phyloP scores from a whole-genome alignment of 75 land plant genomes.

The Chamaecyparis obtusa region DNA sequence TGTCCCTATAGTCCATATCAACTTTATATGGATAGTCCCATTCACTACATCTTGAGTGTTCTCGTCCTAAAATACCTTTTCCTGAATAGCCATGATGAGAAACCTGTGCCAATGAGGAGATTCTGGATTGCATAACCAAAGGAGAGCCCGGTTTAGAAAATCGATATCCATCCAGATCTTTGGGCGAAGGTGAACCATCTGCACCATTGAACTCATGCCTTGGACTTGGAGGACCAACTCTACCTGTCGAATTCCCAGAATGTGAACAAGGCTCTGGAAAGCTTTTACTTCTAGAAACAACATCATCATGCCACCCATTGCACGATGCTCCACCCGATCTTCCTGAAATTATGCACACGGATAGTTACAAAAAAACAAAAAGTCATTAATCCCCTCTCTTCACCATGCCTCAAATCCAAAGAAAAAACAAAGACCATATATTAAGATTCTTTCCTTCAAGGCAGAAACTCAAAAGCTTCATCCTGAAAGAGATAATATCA shows the following conservation, averaged over 20 bases:
- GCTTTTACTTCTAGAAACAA: slow-evolving; percentile 6
- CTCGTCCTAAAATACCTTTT: slow-evolving; percentile 10
- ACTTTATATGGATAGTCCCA: slow-evolving; percentile 5
- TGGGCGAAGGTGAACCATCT: slow-evolving; percentile 7
- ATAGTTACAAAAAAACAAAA: background rate
- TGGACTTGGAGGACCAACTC: background rate
- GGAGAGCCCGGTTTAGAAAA: slow-evolving; percentile 12
- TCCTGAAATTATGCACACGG: slow-evolving; percentile 3
- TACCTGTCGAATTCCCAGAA: background rate
- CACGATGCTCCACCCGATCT: slow-evolving; percentile 7
- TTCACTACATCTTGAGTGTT: slow-evolving; percentile 10
- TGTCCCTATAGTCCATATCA: slow-evolving; percentile 19
- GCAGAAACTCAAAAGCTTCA: background rate
- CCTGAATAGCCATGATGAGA: slow-evolving; percentile 9
- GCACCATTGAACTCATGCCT: background rate
- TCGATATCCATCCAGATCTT: slow-evolving; percentile 6
- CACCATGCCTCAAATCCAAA: background rate
- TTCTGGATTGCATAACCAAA: background rate
- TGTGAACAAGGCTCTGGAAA: background rate
- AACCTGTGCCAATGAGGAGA: background rate
- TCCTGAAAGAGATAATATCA: background rate
- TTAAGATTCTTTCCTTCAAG: background rate
- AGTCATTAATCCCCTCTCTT: background rate
- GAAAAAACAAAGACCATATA: background rate
- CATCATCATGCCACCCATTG: slow-evolving; percentile 16